A percentile compares a stretch with the other conserved stretches of the same genome.
phyloP scores from a whole-genome alignment of 352 stramenopile species.

The Phytophthora sp. region DNA sequence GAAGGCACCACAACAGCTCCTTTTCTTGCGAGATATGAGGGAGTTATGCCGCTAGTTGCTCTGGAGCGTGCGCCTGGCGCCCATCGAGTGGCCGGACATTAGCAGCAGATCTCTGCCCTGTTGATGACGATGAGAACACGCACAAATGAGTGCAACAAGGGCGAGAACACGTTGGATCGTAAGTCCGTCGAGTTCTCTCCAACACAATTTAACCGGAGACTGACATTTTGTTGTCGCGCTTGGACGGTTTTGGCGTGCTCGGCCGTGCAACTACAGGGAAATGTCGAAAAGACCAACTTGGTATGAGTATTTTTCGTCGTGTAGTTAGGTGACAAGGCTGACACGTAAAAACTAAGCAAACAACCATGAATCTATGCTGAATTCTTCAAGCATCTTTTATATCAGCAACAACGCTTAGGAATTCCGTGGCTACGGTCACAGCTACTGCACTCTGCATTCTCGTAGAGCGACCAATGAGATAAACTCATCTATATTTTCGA shows the following conservation, averaged over 20 bases:
- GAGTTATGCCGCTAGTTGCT: conserved; percentile 50
- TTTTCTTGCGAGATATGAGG: conserved; percentile 56
- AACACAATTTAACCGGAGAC: too few species aligned
- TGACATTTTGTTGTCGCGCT: too few species aligned
- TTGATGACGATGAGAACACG: conserved; percentile 51
- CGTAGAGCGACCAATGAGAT: too few species aligned
- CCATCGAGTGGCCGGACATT: conserved; percentile 70
- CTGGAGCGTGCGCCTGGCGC: conserved; percentile 50
- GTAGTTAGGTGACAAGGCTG: conserved; percentile 36
- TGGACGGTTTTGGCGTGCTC: conserved; percentile 54
- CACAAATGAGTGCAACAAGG: conserved; percentile 74
- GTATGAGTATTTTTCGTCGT: conserved; percentile 37
- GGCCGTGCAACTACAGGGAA: conserved; percentile 55
- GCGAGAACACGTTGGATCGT: conserved; percentile 70
- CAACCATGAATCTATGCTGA: conserved; percentile 12
- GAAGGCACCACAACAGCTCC: conserved; percentile 37
- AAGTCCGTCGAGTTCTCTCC: too few species aligned
- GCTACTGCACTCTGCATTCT: neutral
- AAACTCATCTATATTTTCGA: too few species aligned
- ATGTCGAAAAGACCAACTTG: conserved; percentile 62
- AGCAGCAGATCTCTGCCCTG: conserved; percentile 55
- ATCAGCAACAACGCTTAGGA: neutral
- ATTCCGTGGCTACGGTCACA: neutral
- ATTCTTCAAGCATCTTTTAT: conserved; percentile 14
- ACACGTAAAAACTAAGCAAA: conserved; percentile 32